Evolutionary conservation across 164 flowering plant species (phyloP).

Genomic region (Malania oleifera): DNA sequence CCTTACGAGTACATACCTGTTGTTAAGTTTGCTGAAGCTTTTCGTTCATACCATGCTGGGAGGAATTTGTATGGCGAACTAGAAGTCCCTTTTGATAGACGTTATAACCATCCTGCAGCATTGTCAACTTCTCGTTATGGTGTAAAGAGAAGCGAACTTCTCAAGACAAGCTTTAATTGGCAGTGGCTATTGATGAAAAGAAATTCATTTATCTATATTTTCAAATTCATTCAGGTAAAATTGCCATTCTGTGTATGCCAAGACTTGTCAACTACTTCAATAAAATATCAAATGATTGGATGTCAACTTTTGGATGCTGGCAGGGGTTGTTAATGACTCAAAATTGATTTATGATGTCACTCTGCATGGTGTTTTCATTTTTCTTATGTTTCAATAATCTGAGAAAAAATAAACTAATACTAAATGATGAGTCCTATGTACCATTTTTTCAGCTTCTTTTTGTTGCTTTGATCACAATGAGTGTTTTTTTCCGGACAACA

Average conservation of each 20-base stretch:
- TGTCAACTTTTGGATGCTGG: neutral
- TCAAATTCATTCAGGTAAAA: slow-evolving; percentile 85
- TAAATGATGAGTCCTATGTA: neutral
- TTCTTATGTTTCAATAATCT: neutral
- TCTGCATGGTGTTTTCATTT: neutral
- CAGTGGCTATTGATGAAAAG: slow-evolving; percentile 86
- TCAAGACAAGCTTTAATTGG: slow-evolving; percentile 74
- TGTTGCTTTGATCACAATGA: slow-evolving; percentile 89
- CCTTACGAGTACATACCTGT: slow-evolving; percentile 71
- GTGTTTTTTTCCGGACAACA: slow-evolving; percentile 80
- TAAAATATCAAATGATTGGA: neutral
- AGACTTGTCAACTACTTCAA: neutral
- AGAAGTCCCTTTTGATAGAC: slow-evolving; percentile 65
- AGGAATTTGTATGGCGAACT: slow-evolving; percentile 55
- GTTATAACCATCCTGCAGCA: slow-evolving; percentile 84
- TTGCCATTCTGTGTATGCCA: neutral
- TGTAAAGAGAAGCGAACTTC: slow-evolving; percentile 58
- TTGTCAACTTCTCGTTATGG: slow-evolving; percentile 76
- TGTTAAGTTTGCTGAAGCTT: slow-evolving; percentile 77
- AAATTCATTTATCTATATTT: slow-evolving; percentile 83
- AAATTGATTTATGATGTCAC: neutral
- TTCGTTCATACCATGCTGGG: slow-evolving; percentile 59
- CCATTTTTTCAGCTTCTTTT: slow-evolving; percentile 69
- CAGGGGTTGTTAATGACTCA: neutral
- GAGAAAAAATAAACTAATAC: neutral